Base-by-base conservation (phyloP, 805 yeast species). In the Lipomyces orientalis region DNA sequence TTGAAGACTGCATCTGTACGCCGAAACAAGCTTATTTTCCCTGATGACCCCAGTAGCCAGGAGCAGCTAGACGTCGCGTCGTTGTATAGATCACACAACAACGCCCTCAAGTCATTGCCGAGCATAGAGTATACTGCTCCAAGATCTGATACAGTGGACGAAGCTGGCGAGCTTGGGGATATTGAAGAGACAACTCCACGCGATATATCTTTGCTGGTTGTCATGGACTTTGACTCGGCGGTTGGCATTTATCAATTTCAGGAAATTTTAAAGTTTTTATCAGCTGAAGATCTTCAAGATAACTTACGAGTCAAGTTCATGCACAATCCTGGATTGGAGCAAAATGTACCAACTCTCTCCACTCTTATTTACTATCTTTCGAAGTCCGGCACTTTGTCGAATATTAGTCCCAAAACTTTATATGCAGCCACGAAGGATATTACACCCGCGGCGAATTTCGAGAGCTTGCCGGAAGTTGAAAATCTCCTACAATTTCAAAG, bases 21-120 rank as follows among this genome's bases (percentile, higher is more conserved):
- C 22, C 82, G 96, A 67, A 84, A 88, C 71, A 77, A 81, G 0
- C 70, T 81, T 19, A 75, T 87, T n/a, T 76, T 84, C 2, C 90
- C 94, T 0, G 84, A 84, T 34, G 80, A 79, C 59, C 73, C 75
- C 33, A 63, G 75, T 1, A 74, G 73, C 16, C 64, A 78, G 1
- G 68, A 77, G 14, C 82, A 82, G 63, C 73, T 79, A 12, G 65
- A 76, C 14, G 66, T 76, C 19, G 62, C 58, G 2, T 16, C 61
- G n/a, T 29, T 69, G 19, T 64, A 43, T 52, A 59, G 39, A 37
- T 12, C 43, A 7, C 49, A 39, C 37, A 43, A 54, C 4, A 31
- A n/a, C 51, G 43, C 29, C 4, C 19, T 69, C 46, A 64, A 39
- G 54, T 59, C 19, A 55, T 67, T 65, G 68, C 74, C 67, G 33